Percentiles rank a stretch among this genome's conserved stretches.
These are phyloP conservation scores for Tolypocladium inflatum DNA, from an alignment of 2,329 filamentous ascomycete genomes.

Conservation along the genomic window DNA sequence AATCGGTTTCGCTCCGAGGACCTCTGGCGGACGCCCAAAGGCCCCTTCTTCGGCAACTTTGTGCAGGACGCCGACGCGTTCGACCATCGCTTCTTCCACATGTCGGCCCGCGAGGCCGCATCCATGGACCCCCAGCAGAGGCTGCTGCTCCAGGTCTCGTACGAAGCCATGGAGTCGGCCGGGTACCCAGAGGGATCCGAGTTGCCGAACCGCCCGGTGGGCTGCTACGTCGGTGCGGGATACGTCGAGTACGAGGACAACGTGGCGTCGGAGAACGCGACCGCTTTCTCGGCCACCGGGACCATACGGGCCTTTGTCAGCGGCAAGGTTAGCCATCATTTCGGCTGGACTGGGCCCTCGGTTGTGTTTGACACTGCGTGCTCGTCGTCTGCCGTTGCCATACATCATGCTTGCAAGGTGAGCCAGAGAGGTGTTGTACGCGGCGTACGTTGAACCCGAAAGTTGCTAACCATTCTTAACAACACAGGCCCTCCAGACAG, in stretches of 20 bases:
- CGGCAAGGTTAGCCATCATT: conserved; percentile 23
- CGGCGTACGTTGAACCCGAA: no score
- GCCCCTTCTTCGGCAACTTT: conserved; percentile 14
- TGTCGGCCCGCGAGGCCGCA: conserved; percentile 14
- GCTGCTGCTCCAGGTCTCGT: conserved; percentile 20
- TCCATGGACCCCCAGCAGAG: conserved; percentile 23
- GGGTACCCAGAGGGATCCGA: conserved; percentile 6
- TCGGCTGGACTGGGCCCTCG: conserved; percentile 25
- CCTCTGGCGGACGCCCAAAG: conserved; percentile 4
- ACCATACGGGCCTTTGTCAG: conserved; percentile 19
- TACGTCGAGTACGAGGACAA: conserved; percentile 15
- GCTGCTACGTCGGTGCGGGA: conserved; percentile 14
- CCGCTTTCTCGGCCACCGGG: conserved; percentile 22
- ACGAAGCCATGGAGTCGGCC: conserved; percentile 17
- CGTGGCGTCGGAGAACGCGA: conserved; percentile 12
- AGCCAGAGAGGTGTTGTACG: not conserved
- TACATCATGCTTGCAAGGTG: conserved; percentile 19
- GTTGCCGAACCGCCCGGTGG: conserved; percentile 4
- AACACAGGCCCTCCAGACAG: conserved; percentile 9
- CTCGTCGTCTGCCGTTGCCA: conserved; percentile 22
- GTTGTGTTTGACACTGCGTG: conserved; percentile 26
- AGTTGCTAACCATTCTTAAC: not conserved
- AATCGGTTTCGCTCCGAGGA: conserved; percentile 8
- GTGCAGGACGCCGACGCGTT: conserved; percentile 8
- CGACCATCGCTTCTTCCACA: conserved; percentile 18